Conservation (phyloP, 768 basidiomycete species). For the Suillus sp. region DNA sequence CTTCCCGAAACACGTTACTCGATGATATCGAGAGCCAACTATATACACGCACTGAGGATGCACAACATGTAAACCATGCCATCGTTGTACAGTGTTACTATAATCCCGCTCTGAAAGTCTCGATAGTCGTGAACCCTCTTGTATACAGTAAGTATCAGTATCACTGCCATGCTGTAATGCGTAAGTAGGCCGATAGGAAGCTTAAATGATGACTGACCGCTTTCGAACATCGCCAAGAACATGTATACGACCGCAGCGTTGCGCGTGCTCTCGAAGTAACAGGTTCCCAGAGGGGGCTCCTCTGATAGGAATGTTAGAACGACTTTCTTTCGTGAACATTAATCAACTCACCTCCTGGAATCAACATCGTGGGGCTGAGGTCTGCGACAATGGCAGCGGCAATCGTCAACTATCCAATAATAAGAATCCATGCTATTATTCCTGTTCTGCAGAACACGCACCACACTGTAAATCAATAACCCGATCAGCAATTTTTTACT, state of each 20-base stretch:
- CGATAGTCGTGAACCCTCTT: conserved; percentile 8
- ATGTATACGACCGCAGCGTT: neutral
- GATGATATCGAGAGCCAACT: neutral
- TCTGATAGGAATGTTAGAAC: neutral
- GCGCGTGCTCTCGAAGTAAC: neutral
- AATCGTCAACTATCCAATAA: conserved; percentile 12
- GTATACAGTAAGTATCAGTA: conserved; percentile 5
- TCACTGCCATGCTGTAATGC: neutral
- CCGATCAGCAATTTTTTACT: conserved; percentile 17
- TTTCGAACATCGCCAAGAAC: neutral
- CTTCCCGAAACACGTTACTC: conserved; percentile 10
- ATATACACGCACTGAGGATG: conserved; percentile 16
- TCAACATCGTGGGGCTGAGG: conserved; percentile 8
- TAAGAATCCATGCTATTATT: neutral
- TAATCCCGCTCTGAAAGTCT: conserved; percentile 13
- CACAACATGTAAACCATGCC: conserved; percentile 22
- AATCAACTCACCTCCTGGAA: conserved; percentile 11
- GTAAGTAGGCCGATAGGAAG: neutral
- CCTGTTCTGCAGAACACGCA: conserved; percentile 8
- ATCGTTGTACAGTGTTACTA: conserved; percentile 20
- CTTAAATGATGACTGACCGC: neutral
- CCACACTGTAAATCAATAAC: conserved; percentile 15
- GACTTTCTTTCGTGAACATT: neutral
- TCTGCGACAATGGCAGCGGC: conserved; percentile 6
- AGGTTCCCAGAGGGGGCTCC: neutral